Conservation (phyloP, 352 stramenopile genomes). For the Aphanomyces euteiches region DNA sequence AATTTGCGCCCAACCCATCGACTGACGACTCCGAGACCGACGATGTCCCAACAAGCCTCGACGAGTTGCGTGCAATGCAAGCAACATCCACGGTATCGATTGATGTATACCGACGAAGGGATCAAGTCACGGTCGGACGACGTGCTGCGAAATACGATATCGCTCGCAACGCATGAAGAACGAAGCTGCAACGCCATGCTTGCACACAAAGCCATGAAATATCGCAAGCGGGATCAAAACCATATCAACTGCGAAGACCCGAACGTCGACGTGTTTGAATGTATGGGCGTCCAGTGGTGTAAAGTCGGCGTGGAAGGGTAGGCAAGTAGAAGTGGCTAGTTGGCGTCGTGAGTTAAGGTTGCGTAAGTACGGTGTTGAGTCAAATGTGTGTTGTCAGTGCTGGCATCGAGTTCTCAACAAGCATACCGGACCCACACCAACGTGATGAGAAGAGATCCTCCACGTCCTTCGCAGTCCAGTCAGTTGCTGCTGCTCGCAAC, state of each 20-base stretch:
- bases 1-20: not conserved
- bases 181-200: slow-evolving; percentile 13
- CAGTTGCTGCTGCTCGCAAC: no score
- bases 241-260: slow-evolving; percentile 8
- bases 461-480: no score
- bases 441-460: no score
- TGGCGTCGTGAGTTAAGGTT: not conserved
- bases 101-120: slow-evolving; percentile 16
- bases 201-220: slow-evolving; percentile 19
- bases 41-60: no score
- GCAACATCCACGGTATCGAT: slow-evolving; percentile 3
- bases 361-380: not conserved
- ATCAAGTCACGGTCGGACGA: slow-evolving; percentile 20
- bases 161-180: slow-evolving; percentile 1
- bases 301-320: not conserved
- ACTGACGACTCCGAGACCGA: no score
- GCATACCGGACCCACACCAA: no score
- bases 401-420: no score
- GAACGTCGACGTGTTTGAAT: slow-evolving; percentile 8
- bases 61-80: not conserved
- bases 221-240: not conserved
- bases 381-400: not conserved
- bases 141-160: slow-evolving; percentile 16
- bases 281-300: slow-evolving; percentile 9
- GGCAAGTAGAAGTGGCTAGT: not conserved